Evolutionary conservation across 495 filamentous ascomycete genomes (phyloP).

Genomic region (Polyplosphaeria fusca): DNA sequence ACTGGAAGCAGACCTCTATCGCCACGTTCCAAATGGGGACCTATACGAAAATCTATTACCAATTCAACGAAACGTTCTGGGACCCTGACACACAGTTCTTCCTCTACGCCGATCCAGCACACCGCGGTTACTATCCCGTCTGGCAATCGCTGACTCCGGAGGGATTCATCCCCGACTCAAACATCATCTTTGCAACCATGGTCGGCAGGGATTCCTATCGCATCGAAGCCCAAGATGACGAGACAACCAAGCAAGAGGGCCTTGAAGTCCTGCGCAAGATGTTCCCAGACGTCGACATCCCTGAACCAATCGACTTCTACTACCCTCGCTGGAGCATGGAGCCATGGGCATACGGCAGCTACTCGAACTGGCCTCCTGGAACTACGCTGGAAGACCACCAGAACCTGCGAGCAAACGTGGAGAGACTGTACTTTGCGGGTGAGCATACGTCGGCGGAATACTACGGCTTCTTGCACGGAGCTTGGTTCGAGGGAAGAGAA

Average conservation of each 20-base stretch:
- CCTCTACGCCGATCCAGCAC: constrained; percentile 63
- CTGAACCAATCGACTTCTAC: constrained; percentile 64
- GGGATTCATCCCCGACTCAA: constrained; percentile 60
- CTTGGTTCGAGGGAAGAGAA: constrained; percentile 60
- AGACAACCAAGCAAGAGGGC: constrained; percentile 57
- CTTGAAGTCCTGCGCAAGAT: constrained; percentile 62
- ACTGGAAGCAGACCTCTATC: constrained; percentile 66
- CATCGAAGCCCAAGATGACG: constrained; percentile 62
- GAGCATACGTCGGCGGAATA: constrained; percentile 68
- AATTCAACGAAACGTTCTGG: constrained; percentile 73
- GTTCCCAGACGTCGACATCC: constrained; percentile 59
- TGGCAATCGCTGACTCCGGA: constrained; percentile 63
- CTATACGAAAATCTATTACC: constrained; percentile 77
- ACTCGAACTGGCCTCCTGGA: constrained; percentile 70
- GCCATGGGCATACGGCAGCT: constrained; percentile 67
- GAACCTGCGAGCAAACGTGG: constrained; percentile 67
- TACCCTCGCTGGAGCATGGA: constrained; percentile 68
- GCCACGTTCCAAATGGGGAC: constrained; percentile 68
- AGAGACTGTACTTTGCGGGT: constrained; percentile 66
- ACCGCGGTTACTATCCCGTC: constrained; percentile 67
- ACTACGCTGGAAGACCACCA: constrained; percentile 67
- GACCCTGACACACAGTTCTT: constrained; percentile 62
- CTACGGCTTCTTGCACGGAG: constrained; percentile 70
- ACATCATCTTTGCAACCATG: constrained; percentile 71
- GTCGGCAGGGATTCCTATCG: constrained; percentile 58